Evolutionary conservation across 1,284 basidiomycete genomes (phyloP), one percentile per base, ranked within the genome.

Genomic region (Ceratobasidium sp.): DNA sequence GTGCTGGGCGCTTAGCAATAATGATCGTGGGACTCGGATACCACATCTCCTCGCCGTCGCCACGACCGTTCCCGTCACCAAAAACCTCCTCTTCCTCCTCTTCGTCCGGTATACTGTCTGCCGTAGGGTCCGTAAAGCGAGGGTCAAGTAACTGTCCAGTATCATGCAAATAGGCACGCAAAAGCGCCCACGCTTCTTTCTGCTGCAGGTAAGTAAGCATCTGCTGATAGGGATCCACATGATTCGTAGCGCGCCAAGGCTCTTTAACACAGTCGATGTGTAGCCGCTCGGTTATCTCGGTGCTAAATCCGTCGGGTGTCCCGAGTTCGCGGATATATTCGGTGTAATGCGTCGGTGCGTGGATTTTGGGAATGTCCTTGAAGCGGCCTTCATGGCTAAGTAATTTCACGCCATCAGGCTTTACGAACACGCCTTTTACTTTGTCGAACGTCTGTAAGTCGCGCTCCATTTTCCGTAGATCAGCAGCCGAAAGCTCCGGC

Each of bases 321-420:
- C 64, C 64, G 0, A 67, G 44, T 10, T 51, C 26, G 9, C 64
- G 40, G 28, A 67, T 67, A 6, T 12, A 3, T 2, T 40, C 4
- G 1, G 42, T 18, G 13, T 49, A 67, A 28, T 67, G 64, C 2
- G 70, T 33, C 33, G 4, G 33, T 33, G 33, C 33, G 79, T 80
- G 79, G 26, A 80, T 39, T 49, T 80, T 80, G 0, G 53, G 76
- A 26, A 77, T 77, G 40, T n/a, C 10, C 26, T 77, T 44, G 66
- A 77, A 77, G 23, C n/a, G 58, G 9, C 28, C 60, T 15, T 75
- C 44, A 12, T 26, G 12, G 26, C 28, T 26, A 23, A 49, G n/a
- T 12, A 28, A 15, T 28, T 12, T 12, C 4, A 5, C 6, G 0
- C 13, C 26, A 2, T 10, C 13, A 13, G 40, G 7, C 2, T 26